A percentile compares a stretch with the other conserved stretches of the same genome.
These are phyloP conservation scores for Aspergillus ochraceoroseus DNA, from an alignment of 2,329 filamentous ascomycete genomes.

Conservation along the genomic window DNA sequence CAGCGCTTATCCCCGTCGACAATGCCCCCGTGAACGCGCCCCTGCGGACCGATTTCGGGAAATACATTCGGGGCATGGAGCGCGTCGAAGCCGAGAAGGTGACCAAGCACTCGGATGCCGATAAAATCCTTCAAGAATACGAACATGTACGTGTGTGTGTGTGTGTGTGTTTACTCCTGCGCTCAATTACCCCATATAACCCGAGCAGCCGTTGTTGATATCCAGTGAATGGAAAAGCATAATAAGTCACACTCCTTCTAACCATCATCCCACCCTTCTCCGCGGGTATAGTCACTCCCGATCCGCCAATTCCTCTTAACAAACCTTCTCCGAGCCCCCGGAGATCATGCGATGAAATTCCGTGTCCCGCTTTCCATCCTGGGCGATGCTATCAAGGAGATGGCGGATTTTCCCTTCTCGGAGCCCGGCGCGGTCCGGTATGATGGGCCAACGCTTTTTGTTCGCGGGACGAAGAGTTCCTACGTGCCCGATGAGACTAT, in stretches of 20 bases:
- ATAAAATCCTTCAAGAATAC: constrained; percentile 69
- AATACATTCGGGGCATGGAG: constrained; percentile 80
- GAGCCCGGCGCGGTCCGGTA: constrained; percentile 65
- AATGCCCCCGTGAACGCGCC: constrained; percentile 83
- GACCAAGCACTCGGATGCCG: constrained; percentile 69
- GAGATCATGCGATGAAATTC: constrained; percentile 61
- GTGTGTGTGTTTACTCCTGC: not conserved
- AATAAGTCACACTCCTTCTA: too few relatives aligned
- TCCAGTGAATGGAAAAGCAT: too few relatives aligned
- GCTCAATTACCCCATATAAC: too few relatives aligned
- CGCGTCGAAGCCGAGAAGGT: constrained; percentile 66
- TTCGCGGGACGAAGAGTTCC: constrained; percentile 47
- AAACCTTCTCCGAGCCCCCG: constrained; percentile 62
- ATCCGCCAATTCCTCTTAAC: constrained; percentile 90
- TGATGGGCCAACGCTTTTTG: constrained; percentile 72
- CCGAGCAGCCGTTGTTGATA: too few relatives aligned
- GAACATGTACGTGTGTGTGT: constrained; percentile 54
- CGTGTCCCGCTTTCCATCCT: constrained; percentile 72
- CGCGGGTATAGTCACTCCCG: constrained; percentile 52
- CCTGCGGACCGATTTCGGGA: constrained; percentile 67
- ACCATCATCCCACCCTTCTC: too few relatives aligned
- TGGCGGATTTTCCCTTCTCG: constrained; percentile 86
- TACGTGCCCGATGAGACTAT: constrained; percentile 41
- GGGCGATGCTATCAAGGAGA: constrained; percentile 61
- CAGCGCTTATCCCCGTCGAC: constrained; percentile 75